These are phyloP conservation scores for Huntiella moniliformis DNA, from an alignment of 2,329 filamentous ascomycete species.

Conservation along the genomic window DNA sequence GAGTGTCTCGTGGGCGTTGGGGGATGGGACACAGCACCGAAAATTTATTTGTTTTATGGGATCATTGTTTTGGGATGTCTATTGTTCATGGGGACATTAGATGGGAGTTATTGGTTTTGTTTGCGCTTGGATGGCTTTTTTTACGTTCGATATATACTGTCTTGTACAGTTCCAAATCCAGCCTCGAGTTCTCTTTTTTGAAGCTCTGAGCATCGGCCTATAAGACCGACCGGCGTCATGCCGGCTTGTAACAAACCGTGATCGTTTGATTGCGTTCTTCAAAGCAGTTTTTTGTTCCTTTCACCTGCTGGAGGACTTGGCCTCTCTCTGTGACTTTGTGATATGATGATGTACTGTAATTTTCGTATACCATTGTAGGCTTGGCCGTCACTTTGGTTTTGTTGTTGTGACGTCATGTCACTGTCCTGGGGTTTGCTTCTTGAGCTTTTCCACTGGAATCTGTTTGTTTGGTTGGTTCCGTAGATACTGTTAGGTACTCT, in stretches of 20 bases:
- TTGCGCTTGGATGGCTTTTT: conserved; percentile 11
- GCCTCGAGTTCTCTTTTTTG: conserved; percentile 33
- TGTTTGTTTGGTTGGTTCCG: too few species aligned
- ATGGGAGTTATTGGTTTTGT: conserved; percentile 17
- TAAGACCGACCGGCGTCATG: conserved; percentile 54
- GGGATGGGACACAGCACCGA: conserved; percentile 15
- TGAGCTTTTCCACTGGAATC: too few species aligned
- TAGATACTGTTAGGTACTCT: too few species aligned
- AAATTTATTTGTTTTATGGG: conserved; percentile 17
- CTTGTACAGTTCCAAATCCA: conserved; percentile 27
- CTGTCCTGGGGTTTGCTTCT: too few species aligned
- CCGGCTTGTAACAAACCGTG: conserved; percentile 33
- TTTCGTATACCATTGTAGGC: not conserved
- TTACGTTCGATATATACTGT: conserved; percentile 20
- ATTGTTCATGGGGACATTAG: conserved; percentile 12
- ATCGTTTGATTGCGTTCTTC: conserved; percentile 11
- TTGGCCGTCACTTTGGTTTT: too few species aligned
- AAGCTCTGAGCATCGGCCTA: conserved; percentile 42
- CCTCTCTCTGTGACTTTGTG: not conserved
- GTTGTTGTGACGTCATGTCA: too few species aligned
- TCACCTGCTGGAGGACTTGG: not conserved
- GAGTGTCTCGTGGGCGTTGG: conserved; percentile 10
- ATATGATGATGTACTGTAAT: not conserved
- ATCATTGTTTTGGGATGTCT: conserved; percentile 17
- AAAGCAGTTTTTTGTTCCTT: conserved; percentile 4